Evolutionary conservation across 2,329 filamentous ascomycete species (phyloP), one percentile per base, ranked within the genome.

Genomic region (Pezicula radicicola): DNA sequence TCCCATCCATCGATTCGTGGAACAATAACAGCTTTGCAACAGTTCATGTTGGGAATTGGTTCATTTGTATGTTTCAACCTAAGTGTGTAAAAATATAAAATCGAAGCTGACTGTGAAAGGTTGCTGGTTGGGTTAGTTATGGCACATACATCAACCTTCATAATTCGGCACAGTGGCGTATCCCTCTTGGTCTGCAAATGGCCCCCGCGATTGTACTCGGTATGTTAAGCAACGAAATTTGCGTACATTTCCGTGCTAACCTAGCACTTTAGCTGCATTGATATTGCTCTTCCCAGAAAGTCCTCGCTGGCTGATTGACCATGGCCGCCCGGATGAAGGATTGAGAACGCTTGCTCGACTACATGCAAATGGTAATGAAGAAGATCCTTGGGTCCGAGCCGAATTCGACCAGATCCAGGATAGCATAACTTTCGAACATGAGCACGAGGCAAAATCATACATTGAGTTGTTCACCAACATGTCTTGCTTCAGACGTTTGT

Each of bases 1-100:
- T 84, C 86, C 3, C 89, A 93, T 65, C 89, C 89, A 1, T 80
- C 78, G 52, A 93, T 93, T 62, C 81, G 89, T 66, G 89, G 89
- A 12, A 60, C 55, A 18, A 79, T 94, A 30, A 91, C 88, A 0
- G 80, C 83, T 28, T 74, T 93, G 3, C 89, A 92, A 67, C 89
- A 92, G 62, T 91, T 92, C 64, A 92, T 92, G 88, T 68, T 93
- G 48, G 89, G 88, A 1, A 80, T 93, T 27, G 89, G 89, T 51
- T 75, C 87, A 15, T 77, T 94, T 2, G 71, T 45, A 45, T 16
- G 42, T 45, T 27, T 28, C 6, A 12, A 45, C 6, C 3, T 15
- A 4, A 13, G 37, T 18, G 10, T 7, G 3, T 33, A 2, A 21
- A 9, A 40, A 40, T 18, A 15, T 15, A 4, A 40, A 21, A 15